phyloP scores from a whole-genome alignment of 2,329 filamentous ascomycete genomes.

The Colletotrichum falcatum region DNA sequence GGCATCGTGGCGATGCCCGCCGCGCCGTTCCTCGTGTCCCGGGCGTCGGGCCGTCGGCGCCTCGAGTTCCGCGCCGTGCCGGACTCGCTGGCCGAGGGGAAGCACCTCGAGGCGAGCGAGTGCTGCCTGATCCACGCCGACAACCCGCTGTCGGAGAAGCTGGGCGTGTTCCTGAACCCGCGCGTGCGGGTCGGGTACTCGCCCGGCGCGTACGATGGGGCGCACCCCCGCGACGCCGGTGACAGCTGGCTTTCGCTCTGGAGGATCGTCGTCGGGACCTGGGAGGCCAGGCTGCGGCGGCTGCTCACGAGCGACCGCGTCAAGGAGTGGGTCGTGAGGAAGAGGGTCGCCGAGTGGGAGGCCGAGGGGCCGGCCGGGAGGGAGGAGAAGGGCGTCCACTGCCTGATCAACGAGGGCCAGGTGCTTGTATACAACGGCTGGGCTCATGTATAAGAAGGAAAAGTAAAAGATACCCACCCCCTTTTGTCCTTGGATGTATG shows the following conservation, averaged over 20 bases:
- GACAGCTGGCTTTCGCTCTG: conserved; percentile 60
- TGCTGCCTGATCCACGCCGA: conserved; percentile 83
- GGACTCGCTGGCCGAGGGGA: conserved; percentile 67
- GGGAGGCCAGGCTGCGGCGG: conserved; percentile 67
- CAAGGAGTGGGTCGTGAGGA: conserved; percentile 50
- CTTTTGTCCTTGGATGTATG: neutral
- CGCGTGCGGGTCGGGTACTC: conserved; percentile 76
- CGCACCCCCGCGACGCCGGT: conserved; percentile 52
- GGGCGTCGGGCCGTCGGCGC: conserved; percentile 41
- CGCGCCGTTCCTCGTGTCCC: conserved; percentile 62
- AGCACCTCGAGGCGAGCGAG: conserved; percentile 80
- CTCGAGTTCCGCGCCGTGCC: conserved; percentile 73
- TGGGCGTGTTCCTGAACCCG: conserved; percentile 76
- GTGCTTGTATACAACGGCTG: conserved; percentile 68
- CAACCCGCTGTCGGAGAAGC: conserved; percentile 65
- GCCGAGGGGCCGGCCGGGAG: conserved; percentile 50
- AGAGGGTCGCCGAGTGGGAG: conserved; percentile 55
- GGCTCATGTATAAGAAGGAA: conserved; percentile 61
- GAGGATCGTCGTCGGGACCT: conserved; percentile 65
- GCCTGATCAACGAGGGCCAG: conserved; percentile 72
- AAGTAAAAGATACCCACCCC: conserved; percentile 23
- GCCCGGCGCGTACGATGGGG: conserved; percentile 61
- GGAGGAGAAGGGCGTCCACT: conserved; percentile 61
- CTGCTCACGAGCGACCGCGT: conserved; percentile 50
- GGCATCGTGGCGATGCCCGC: conserved; percentile 65